A percentile compares a stretch with the other conserved stretches of the same genome.
Conservation (phyloP, 2,329 filamentous ascomycete species). For the Aspergillus costaricaensis region DNA sequence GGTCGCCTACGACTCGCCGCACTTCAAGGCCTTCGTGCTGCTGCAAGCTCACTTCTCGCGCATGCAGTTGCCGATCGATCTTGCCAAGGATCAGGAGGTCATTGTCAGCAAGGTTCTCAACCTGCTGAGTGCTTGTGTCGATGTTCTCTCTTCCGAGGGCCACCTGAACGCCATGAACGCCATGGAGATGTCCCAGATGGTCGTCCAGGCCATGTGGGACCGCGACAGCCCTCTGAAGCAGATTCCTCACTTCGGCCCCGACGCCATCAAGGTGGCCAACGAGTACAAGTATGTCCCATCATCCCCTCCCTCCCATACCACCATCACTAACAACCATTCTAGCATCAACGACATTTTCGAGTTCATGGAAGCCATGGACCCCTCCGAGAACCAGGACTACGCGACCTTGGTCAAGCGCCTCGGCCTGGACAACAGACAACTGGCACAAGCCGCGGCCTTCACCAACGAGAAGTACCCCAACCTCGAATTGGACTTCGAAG, state of each 20-base stretch:
- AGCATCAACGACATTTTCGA: slow-evolving; percentile 93
- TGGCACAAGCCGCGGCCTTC: slow-evolving; percentile 87
- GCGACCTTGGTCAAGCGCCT: slow-evolving; percentile 74
- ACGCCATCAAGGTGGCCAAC: slow-evolving; percentile 79
- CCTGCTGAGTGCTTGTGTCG: slow-evolving; percentile 86
- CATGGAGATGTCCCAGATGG: slow-evolving; percentile 99
- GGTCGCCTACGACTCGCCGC: slow-evolving; percentile 83
- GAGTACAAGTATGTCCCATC: slow-evolving; percentile 66
- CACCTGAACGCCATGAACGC: slow-evolving; percentile 96
- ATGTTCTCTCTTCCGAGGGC: slow-evolving; percentile 92
- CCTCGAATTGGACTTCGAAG: slow-evolving; percentile 83
- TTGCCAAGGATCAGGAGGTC: slow-evolving; percentile 92
- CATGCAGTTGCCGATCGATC: slow-evolving; percentile 93
- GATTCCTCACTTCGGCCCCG: slow-evolving; percentile 88
- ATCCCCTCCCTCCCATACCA: slow-evolving; percentile 10
- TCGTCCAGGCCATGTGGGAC: slow-evolving; percentile 99
- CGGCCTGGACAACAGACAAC: slow-evolving; percentile 75
- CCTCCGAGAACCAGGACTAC: slow-evolving; percentile 85
- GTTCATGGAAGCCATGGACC: slow-evolving; percentile 99
- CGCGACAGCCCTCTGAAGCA: slow-evolving; percentile 95
- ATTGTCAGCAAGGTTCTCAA: slow-evolving; percentile 83
- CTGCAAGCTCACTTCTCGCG: slow-evolving; percentile 96
- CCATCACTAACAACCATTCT: slow-evolving; percentile 30
- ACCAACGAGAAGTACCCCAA: slow-evolving; percentile 97
- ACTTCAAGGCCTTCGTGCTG: slow-evolving; percentile 98